Conservation (phyloP, 345 rosid genomes). For the Geranium rotundifolium region DNA sequence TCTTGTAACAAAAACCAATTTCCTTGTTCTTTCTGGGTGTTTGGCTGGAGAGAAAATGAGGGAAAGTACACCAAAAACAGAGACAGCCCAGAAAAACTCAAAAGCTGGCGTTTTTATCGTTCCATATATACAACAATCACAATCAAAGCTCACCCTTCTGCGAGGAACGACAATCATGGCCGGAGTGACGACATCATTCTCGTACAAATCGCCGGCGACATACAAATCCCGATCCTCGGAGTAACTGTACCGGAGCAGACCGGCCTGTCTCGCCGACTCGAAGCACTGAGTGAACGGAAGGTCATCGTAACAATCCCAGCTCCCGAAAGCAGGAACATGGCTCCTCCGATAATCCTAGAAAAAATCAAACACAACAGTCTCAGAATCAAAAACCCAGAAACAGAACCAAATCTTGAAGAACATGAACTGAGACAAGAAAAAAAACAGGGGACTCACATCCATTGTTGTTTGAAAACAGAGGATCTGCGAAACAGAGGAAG, state of each 20-base stretch:
- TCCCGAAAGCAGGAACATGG: constrained; percentile 89
- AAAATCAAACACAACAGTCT: background rate
- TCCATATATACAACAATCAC: background rate
- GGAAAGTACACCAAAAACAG: no score
- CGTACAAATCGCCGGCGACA: constrained; percentile 84
- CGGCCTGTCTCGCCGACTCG: constrained; percentile 60
- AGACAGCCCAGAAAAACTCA: background rate
- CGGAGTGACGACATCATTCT: constrained; percentile 65
- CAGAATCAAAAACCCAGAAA: background rate
- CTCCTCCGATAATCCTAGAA: constrained; percentile 26
- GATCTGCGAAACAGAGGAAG: background rate
- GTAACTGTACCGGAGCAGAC: constrained; percentile 60
- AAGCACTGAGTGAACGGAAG: constrained; percentile 89
- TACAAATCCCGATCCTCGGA: constrained; percentile 75
- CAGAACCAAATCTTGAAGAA: background rate
- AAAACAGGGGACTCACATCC: constrained; percentile 7
- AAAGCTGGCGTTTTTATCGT: background rate
- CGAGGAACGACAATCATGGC: constrained; percentile 92
- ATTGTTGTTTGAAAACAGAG: constrained; percentile 2
- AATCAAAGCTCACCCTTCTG: constrained; percentile 30
- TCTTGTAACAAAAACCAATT: no score
- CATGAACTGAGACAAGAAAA: background rate
- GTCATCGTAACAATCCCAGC: constrained; percentile 93
- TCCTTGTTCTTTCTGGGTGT: background rate
- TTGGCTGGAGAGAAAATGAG: background rate